Percentiles rank a stretch among this genome's conserved stretches.
Conservation (phyloP, 768 basidiomycete species). For the Macrolepiota fuliginosa region DNA sequence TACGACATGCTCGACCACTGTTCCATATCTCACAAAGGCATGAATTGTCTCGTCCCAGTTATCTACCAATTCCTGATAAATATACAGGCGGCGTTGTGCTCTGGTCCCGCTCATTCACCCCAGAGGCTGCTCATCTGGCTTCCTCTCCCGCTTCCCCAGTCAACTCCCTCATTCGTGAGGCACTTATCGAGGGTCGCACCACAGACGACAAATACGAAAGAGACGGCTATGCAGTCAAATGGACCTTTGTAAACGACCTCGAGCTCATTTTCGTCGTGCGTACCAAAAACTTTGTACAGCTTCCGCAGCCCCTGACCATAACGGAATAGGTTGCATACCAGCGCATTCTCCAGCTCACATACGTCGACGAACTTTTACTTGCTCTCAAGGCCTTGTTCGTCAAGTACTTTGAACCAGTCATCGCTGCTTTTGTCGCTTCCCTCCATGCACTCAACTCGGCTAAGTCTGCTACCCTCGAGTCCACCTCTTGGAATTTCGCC, state of each 20-base stretch:
- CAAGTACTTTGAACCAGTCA: conserved; percentile 81
- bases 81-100: conserved; percentile 82
- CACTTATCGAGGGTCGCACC: conserved; percentile 86
- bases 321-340: conserved; percentile 85
- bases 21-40: conserved; percentile 93
- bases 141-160: conserved; percentile 77
- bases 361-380: conserved; percentile 84
- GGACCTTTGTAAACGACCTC: conserved; percentile 93
- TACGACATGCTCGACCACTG: conserved; percentile 86
- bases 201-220: conserved; percentile 86
- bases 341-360: conserved; percentile 91
- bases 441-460: conserved; percentile 59
- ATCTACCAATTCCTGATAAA: background rate
- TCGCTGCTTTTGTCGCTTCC: conserved; percentile 81
- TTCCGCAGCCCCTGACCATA: background rate
- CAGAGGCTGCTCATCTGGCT: conserved; percentile 69
- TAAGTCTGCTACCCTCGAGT: conserved; percentile 37
- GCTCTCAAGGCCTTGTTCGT: conserved; percentile 84
- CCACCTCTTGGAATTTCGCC: conserved; percentile 63
- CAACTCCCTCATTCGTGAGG: conserved; percentile 85
- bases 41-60: background rate
- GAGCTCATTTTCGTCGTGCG: conserved; percentile 96
- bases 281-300: conserved; percentile 9
- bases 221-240: conserved; percentile 91
- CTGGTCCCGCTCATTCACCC: conserved; percentile 95